These are phyloP conservation scores for Sarcodon sp. DNA, from an alignment of 768 basidiomycete species.

Conservation along the genomic window DNA sequence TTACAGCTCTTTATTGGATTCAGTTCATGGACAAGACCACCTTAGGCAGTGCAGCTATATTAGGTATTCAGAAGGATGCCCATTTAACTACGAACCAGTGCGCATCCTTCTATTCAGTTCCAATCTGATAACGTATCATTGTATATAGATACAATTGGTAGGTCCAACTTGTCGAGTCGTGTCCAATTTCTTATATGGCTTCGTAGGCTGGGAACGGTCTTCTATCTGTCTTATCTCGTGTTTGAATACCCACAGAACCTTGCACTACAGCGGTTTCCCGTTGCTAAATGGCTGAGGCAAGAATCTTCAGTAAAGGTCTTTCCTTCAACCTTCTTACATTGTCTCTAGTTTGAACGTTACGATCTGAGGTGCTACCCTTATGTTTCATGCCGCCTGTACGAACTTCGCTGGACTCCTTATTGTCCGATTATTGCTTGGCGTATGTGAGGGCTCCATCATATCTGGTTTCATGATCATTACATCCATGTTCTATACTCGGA, in stretches of 20 bases:
- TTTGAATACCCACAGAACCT: constrained; percentile 66
- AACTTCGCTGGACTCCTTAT: constrained; percentile 61
- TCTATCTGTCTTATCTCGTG: constrained; percentile 60
- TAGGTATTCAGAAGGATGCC: constrained; percentile 54
- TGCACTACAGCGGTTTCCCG: constrained; percentile 61
- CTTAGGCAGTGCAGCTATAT: constrained; percentile 56
- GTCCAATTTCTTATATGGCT: constrained; percentile 26
- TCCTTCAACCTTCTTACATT: background rate
- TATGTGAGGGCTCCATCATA: constrained; percentile 73
- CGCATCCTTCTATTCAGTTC: constrained; percentile 7
- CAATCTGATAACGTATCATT: background rate
- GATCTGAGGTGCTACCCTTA: constrained; percentile 55
- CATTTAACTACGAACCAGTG: constrained; percentile 57
- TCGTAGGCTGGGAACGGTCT: constrained; percentile 69
- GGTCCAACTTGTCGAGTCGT: background rate
- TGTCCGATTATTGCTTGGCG: constrained; percentile 63
- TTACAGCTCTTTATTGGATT: constrained; percentile 31
- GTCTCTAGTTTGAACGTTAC: constrained; percentile 51
- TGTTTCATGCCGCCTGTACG: constrained; percentile 50
- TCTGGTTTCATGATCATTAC: constrained; percentile 70
- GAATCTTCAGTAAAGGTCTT: constrained; percentile 14
- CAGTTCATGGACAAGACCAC: constrained; percentile 71
- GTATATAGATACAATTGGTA: constrained; percentile 55
- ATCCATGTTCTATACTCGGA: constrained; percentile 40
- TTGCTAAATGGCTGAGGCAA: constrained; percentile 78